Base-by-base conservation (phyloP, 169 alveolate species). In the Plasmodium fragile region DNA sequence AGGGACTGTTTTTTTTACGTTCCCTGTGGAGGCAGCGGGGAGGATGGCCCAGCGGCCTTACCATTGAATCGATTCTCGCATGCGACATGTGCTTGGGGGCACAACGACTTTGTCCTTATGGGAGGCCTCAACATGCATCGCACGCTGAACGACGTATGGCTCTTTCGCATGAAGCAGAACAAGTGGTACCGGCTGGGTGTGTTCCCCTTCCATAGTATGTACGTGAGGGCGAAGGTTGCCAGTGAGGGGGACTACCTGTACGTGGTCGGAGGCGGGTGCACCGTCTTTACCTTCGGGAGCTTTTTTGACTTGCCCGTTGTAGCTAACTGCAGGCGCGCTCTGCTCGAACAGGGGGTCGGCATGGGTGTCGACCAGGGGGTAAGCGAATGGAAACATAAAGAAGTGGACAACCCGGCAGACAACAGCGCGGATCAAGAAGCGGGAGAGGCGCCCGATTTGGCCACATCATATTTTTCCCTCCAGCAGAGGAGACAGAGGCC, bases 221-320 rank as follows among this genome's bases (percentile, higher is more conserved):
- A 87, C 65, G 81, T 87, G 71, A 59, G 93, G 52, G 65, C 85
- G 70, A 87, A 87, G 25, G 75, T 87, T 45, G 93, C 72, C 4
- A n/a, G 82, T 65, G 52, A 87, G 45, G 81, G 81, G 28, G 28
- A 72, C 49, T 36, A 13, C 30, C 52, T 78, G 8, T 87, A 87
- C 41, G 34, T 87, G 69, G 70, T 87, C 70, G 93, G 93, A 2
- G 93, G 93, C 3, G 93, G 93, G 2, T 87, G 87, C 49, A 87
- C 89, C 7, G 81, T 87, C 49, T 87, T 87, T 39, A 87, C 93
- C 13, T 87, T 87, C 49, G 93, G 93, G 22, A 78, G 90, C 4
- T 87, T 87, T 34, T 87, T 87, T 25, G 93, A 87, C 39, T 13
- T 87, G 6, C 89, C 93, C 43, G 72, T 87, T 3, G 45, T 43